These are phyloP conservation scores for Trichosanthes truncata DNA, from an alignment of 306 rosid species.

Conservation along the genomic window DNA sequence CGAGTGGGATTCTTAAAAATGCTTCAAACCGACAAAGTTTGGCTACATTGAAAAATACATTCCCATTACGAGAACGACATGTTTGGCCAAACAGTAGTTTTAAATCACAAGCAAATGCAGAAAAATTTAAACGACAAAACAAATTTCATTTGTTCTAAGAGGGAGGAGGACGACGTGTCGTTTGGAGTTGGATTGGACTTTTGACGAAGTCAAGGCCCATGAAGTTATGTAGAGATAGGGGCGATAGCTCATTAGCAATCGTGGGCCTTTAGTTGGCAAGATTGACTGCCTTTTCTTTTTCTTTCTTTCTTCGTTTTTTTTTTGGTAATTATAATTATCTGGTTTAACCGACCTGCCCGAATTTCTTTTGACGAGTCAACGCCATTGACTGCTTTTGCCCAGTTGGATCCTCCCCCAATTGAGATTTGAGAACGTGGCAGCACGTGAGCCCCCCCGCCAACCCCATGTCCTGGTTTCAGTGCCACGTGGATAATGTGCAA, in stretches of 20 bases:
- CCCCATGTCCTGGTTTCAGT: neutral
- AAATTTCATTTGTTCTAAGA: neutral
- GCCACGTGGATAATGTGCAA: neutral
- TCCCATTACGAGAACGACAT: neutral
- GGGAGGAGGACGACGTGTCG: neutral
- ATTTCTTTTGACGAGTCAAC: neutral
- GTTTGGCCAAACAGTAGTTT: neutral
- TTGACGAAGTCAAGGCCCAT: neutral
- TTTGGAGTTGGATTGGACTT: neutral
- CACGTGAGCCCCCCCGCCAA: neutral
- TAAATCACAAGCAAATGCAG: neutral
- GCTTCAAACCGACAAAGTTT: neutral
- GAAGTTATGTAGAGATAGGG: neutral
- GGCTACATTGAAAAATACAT: neutral
- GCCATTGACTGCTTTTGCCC: neutral
- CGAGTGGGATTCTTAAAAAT: neutral
- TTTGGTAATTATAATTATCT: neutral
- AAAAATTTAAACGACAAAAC: neutral
- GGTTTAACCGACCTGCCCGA: neutral
- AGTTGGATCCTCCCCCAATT: neutral
- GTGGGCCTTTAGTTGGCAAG: neutral
- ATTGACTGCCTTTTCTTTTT: neutral
- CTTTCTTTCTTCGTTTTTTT: neutral
- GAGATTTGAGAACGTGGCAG: conserved; percentile 6
- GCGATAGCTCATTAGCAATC: neutral